Evolutionary conservation across 805 yeast genomes (phyloP).

Genomic region (Saccharomycopsis selenospora): DNA sequence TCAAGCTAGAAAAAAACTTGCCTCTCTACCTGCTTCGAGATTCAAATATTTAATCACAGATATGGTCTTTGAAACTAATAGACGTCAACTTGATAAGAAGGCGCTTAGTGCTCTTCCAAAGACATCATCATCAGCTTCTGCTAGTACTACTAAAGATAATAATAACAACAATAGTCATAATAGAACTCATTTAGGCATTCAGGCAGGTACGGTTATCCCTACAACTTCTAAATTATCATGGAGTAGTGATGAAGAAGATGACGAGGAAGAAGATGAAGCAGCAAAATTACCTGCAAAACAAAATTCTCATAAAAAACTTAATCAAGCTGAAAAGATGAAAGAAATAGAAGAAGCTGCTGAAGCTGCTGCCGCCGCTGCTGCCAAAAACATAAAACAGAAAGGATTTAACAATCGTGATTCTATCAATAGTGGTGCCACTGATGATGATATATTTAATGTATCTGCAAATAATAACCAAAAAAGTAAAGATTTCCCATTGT

Average conservation of each 20-base stretch:
- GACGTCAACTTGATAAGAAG: conserved; percentile 35
- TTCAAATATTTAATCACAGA: conserved; percentile 90
- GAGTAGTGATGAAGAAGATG: conserved; percentile 84
- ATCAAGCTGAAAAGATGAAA: conserved; percentile 1
- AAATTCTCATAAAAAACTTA: too few species aligned
- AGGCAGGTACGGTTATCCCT: conserved; percentile 68
- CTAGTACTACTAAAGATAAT: background rate
- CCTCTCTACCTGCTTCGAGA: conserved; percentile 71
- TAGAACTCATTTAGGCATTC: conserved; percentile 37
- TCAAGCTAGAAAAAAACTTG: conserved; percentile 87
- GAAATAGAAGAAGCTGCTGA: background rate
- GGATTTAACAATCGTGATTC: too few species aligned
- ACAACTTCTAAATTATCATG: conserved; percentile 78
- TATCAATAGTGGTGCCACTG: too few species aligned
- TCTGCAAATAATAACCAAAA: too few species aligned
- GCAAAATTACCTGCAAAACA: too few species aligned
- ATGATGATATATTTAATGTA: too few species aligned
- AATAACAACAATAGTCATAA: conserved; percentile 4
- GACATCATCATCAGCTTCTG: background rate
- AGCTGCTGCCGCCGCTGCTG: background rate
- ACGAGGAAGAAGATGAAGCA: conserved; percentile 31
- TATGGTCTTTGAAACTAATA: conserved; percentile 76
- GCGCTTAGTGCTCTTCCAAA: background rate
- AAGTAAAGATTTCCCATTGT: too few species aligned
- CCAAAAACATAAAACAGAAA: too few species aligned